These are phyloP conservation scores for Hanseniaspora taiwanica DNA, from an alignment of 805 yeast genomes.

Conservation along the genomic window DNA sequence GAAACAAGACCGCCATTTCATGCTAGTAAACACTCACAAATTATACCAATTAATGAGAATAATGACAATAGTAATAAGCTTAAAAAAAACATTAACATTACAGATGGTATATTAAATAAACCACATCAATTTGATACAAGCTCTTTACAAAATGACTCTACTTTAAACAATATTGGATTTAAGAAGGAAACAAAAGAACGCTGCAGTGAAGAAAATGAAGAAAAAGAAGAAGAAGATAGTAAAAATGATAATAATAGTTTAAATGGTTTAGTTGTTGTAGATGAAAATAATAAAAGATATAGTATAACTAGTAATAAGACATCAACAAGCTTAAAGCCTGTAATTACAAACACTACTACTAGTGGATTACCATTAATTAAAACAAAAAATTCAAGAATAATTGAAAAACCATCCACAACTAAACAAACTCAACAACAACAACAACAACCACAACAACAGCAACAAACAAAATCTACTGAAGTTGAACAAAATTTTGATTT, in stretches of 20 bases:
- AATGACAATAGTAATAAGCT: too few relatives aligned
- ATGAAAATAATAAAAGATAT: background rate
- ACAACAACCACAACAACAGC: background rate
- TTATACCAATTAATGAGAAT: slow-evolving; percentile 20
- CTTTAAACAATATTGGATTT: slow-evolving; percentile 4
- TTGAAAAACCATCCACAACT: too few relatives aligned
- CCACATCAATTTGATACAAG: too few relatives aligned
- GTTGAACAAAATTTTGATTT: slow-evolving; percentile 27
- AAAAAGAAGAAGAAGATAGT: slow-evolving; percentile 1
- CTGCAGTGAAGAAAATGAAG: background rate
- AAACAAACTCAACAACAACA: too few relatives aligned
- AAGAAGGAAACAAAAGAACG: slow-evolving; percentile 4
- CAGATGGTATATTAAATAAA: too few relatives aligned
- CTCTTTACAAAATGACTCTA: too few relatives aligned
- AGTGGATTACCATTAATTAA: too few relatives aligned
- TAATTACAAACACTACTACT: too few relatives aligned
- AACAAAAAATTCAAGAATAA: too few relatives aligned
- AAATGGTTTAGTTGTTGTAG: background rate
- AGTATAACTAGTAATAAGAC: slow-evolving; percentile 2
- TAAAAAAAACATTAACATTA: slow-evolving; percentile 4
- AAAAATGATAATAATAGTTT: background rate
- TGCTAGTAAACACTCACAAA: slow-evolving; percentile 24
- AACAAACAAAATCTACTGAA: slow-evolving; percentile 26
- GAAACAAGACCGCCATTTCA: slow-evolving; percentile 20
- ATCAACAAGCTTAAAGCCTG: background rate